These are phyloP conservation scores for Claviceps purpurea DNA, from an alignment of 2,329 filamentous ascomycete genomes.

Conservation along the genomic window DNA sequence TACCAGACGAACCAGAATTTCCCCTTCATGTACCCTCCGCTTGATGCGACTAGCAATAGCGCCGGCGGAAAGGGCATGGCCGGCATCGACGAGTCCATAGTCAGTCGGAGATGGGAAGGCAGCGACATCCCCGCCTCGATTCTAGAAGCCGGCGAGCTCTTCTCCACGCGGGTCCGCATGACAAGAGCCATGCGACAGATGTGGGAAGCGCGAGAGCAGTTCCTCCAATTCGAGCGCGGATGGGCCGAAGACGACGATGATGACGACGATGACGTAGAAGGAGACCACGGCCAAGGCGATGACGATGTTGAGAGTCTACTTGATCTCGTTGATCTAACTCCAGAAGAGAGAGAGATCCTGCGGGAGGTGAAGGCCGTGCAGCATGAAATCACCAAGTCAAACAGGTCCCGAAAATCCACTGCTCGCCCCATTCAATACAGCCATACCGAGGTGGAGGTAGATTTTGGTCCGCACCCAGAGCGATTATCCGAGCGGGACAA, in stretches of 20 bases:
- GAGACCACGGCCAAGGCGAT: slow-evolving; percentile 23
- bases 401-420: neutral
- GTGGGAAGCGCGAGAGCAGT: slow-evolving; percentile 86
- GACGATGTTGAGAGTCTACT: slow-evolving; percentile 35
- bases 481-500: slow-evolving; percentile 40
- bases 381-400: slow-evolving; percentile 13
- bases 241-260: slow-evolving; percentile 48
- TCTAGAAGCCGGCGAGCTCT: slow-evolving; percentile 84
- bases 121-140: slow-evolving; percentile 90
- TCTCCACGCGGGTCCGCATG: slow-evolving; percentile 80
- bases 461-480: slow-evolving; percentile 34
- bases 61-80: slow-evolving; percentile 80
- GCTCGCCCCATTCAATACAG: neutral
- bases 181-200: slow-evolving; percentile 83
- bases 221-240: slow-evolving; percentile 82
- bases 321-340: slow-evolving; percentile 29
- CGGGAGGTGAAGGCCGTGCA: slow-evolving; percentile 27
- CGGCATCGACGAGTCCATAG: slow-evolving; percentile 63
- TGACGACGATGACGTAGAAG: slow-evolving; percentile 22
- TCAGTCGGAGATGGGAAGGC: slow-evolving; percentile 83
- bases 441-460: slow-evolving; percentile 13
- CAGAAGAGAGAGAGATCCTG: slow-evolving; percentile 28
- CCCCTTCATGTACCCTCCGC: slow-evolving; percentile 88
- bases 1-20: slow-evolving; percentile 99
- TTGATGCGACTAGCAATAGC: slow-evolving; percentile 79